These are phyloP conservation scores for Dipodascopsis tothii DNA, from an alignment of 805 yeast species.

Conservation along the genomic window DNA sequence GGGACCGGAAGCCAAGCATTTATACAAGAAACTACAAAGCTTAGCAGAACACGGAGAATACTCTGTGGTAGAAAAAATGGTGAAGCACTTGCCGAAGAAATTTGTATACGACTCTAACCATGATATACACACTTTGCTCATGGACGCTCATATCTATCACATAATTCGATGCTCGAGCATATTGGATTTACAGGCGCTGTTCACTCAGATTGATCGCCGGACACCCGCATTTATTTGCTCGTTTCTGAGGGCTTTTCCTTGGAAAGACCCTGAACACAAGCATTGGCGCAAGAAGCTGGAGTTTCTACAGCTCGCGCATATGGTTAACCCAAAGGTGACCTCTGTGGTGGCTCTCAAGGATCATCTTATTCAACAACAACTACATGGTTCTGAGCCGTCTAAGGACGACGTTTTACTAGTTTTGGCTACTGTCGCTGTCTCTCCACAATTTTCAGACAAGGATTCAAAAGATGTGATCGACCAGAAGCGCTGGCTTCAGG, in stretches of 20 bases:
- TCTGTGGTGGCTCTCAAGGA: slow-evolving; percentile 25
- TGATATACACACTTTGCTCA: background rate
- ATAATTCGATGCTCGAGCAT: background rate
- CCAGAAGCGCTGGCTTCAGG: background rate
- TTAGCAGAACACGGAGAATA: background rate
- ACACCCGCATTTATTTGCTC: slow-evolving; percentile 1
- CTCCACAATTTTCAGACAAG: slow-evolving; percentile 24
- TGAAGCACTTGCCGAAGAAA: background rate
- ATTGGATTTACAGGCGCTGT: background rate
- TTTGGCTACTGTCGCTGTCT: slow-evolving; percentile 28
- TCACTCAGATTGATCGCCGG: background rate
- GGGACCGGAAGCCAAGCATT: background rate
- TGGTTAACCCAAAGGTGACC: slow-evolving; percentile 21
- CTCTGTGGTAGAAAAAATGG: background rate
- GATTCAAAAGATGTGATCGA: background rate
- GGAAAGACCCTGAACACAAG: slow-evolving; percentile 14
- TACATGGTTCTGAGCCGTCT: slow-evolving; percentile 28
- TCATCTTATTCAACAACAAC: slow-evolving; percentile 28
- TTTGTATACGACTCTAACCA: background rate
- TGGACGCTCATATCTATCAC: background rate
- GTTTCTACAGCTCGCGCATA: slow-evolving; percentile 26
- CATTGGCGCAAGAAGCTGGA: slow-evolving; percentile 31
- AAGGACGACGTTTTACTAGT: slow-evolving; percentile 27
- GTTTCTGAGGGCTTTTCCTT: slow-evolving; percentile 24
- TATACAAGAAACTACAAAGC: background rate